Evolutionary conservation across 2,329 filamentous ascomycete species (phyloP), one percentile per base, ranked within the genome.

Genomic region (Arthrocladium fulminans): DNA sequence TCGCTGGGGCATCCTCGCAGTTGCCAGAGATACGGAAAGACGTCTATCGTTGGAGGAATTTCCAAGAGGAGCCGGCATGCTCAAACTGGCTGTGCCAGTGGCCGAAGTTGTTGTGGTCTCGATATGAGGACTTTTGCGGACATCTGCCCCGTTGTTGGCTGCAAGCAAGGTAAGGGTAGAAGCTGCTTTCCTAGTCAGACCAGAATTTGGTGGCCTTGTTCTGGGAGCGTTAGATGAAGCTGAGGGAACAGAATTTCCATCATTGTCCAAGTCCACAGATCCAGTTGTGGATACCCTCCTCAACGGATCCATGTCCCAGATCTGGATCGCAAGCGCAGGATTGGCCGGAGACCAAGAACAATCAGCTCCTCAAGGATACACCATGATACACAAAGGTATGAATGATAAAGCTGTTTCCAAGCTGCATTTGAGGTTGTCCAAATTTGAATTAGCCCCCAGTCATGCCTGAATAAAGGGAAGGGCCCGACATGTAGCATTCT

Each of bases 11-110:
- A 52, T 50, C n/a, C 52, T 45, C 15, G 35, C 30, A 15, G 51
- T 52, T 10, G 45, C 45, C 20, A 56, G 20, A 2, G 57, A 57
- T 27, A 47, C 41, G 19, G 58, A 58, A 10, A 57, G 43, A 13
- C 56, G 50, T 50, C 53, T 51, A 32, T 60, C 56, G 19, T 41
- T 48, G 10, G 48, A 51, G n/a, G 60, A 54, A 39, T 62, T 61
- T 53, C 64, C 62, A 20, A 67, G 61, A 24, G 75, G 72, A 49
- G 79, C 74, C 32, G 81, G 79, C 75, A 84, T 82, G 55, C 77
- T 83, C 52, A 83, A 71, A 63, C 73, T 82, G 49, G 80, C 73
- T 60, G 74, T 73, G 50, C 80, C 78, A 53, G 76, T 73, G 62
- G 77, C 73, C 53, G 72, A 70, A 48, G 75, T 73, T 51, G 74